Percentiles rank a stretch among this genome's conserved stretches.
phyloP scores from a whole-genome alignment of 164 flowering plant genomes.

The Chimonanthus praecox region DNA sequence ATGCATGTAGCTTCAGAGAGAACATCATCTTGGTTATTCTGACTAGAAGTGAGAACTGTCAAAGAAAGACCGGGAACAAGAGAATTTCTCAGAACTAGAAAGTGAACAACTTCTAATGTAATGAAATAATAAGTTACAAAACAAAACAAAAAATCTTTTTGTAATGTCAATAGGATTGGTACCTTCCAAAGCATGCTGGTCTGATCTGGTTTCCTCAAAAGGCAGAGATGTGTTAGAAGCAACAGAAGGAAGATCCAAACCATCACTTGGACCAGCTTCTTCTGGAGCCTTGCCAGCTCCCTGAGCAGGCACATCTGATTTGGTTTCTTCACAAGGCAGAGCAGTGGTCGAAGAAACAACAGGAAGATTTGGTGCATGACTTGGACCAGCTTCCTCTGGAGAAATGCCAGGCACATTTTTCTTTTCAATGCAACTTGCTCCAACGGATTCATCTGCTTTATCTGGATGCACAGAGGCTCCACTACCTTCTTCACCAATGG shows the following conservation, averaged over 20 bases:
- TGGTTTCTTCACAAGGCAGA: not conserved
- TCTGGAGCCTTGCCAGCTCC: not conserved
- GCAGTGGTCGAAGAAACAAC: not conserved
- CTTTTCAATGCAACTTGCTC: not conserved
- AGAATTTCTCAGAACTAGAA: not conserved
- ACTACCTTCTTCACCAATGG: not conserved
- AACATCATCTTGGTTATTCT: not conserved
- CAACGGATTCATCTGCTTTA: slow-evolving; percentile 4
- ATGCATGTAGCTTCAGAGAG: not conserved
- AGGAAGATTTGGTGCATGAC: not conserved
- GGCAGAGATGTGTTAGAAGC: no score
- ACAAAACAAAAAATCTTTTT: no score
- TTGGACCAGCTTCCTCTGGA: not conserved
- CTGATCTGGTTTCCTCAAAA: no score
- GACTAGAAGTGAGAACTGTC: not conserved
- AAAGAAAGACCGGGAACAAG: not conserved
- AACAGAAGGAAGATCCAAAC: no score
- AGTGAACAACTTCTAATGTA: not conserved
- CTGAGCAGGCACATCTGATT: not conserved
- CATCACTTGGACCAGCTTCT: no score
- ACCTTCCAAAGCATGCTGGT: not conserved
- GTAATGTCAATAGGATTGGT: not conserved
- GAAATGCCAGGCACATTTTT: not conserved
- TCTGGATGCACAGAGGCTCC: slow-evolving; percentile 1
- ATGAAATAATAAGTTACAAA: no score